Percentiles rank a stretch among this genome's conserved stretches.
phyloP scores from a whole-genome alignment of 768 basidiomycete species.

The Lepiota venenata region DNA sequence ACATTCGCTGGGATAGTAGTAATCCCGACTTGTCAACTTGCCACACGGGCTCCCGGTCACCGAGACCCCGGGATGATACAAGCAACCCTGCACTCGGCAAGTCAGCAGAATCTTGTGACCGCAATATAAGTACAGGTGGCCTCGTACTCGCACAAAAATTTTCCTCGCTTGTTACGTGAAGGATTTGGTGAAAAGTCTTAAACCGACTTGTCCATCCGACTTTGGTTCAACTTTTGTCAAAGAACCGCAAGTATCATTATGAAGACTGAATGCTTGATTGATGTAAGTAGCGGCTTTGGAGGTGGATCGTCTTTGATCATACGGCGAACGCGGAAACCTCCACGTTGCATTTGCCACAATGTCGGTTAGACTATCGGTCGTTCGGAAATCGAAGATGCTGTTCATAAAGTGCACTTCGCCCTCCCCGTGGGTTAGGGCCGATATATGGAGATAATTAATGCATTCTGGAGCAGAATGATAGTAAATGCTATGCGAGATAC shows the following conservation, averaged over 20 bases:
- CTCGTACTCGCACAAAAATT: background rate
- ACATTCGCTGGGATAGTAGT: background rate
- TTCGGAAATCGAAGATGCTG: too few species aligned
- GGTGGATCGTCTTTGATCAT: background rate
- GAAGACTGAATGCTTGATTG: background rate
- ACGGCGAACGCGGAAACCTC: background rate
- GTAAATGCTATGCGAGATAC: conserved; percentile 22
- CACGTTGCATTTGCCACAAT: background rate
- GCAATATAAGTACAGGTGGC: background rate
- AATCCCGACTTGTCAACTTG: background rate
- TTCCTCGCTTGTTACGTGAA: conserved; percentile 7
- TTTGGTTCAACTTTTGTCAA: background rate
- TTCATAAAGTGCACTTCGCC: too few species aligned
- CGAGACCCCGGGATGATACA: too few species aligned
- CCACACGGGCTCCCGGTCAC: too few species aligned
- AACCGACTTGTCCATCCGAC: background rate
- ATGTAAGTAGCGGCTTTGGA: too few species aligned
- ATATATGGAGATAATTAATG: conserved; percentile 3
- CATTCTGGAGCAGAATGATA: conserved; percentile 3
- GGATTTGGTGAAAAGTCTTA: background rate
- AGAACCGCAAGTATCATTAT: conserved; percentile 8
- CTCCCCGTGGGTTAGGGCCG: background rate
- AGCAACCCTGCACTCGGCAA: background rate
- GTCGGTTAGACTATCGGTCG: background rate
- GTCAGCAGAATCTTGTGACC: background rate